These are phyloP conservation scores for Suhomyces bokatorum DNA, from an alignment of 1,139 yeast species.

Conservation along the genomic window DNA sequence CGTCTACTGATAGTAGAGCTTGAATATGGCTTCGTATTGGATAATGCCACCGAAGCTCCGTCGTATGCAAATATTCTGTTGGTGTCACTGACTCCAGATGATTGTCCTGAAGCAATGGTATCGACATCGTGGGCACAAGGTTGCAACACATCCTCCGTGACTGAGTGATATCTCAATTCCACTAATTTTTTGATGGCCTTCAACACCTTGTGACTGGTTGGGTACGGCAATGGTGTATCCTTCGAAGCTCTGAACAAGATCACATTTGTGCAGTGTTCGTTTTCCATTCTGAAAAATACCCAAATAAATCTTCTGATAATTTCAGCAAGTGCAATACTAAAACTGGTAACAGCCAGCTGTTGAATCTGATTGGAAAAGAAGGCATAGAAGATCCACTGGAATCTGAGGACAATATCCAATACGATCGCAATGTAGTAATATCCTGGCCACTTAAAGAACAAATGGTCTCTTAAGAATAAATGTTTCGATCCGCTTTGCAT, in stretches of 20 bases:
- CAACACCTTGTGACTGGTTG: conserved; percentile 41
- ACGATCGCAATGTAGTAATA: conserved; percentile 77
- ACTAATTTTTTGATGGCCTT: conserved; percentile 43
- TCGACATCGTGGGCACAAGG: not conserved
- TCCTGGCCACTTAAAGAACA: conserved; percentile 56
- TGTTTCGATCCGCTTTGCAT: conserved; percentile 64
- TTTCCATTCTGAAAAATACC: conserved; percentile 91
- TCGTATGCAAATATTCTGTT: conserved; percentile 18
- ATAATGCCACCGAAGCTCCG: conserved; percentile 4
- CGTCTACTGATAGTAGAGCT: conserved; percentile 24
- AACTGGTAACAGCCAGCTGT: conserved; percentile 90
- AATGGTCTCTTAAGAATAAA: conserved; percentile 65
- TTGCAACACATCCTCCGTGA: conserved; percentile 2
- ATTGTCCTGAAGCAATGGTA: conserved; percentile 1
- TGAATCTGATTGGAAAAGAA: conserved; percentile 72
- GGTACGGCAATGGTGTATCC: conserved; percentile 83
- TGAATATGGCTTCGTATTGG: not conserved
- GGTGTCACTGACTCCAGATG: conserved; percentile 6
- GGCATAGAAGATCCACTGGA: conserved; percentile 88
- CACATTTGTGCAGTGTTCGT: conserved; percentile 92
- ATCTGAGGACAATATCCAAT: conserved; percentile 69
- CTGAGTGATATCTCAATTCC: conserved; percentile 29
- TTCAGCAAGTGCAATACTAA: conserved; percentile 80
- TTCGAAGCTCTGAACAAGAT: conserved; percentile 80
- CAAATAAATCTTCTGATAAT: conserved; percentile 79